Evolutionary conservation across 257 asterid genomes (phyloP).

Genomic region (Scutellaria barbata): DNA sequence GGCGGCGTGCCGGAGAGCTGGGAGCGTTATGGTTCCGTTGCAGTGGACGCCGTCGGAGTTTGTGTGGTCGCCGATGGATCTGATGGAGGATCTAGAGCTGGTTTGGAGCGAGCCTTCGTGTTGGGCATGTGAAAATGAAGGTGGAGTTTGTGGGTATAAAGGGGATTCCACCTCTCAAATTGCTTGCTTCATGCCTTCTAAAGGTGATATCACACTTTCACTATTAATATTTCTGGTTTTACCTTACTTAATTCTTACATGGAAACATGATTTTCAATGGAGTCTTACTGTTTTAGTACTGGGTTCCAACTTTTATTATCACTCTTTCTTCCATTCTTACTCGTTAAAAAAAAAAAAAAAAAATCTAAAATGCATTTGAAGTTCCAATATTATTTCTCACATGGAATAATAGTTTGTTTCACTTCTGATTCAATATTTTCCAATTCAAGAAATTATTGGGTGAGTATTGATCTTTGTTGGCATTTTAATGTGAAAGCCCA

Average conservation of each 20-base stretch:
- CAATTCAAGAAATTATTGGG: too few relatives aligned
- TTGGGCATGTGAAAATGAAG: conserved; percentile 49
- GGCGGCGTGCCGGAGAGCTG: conserved; percentile 45
- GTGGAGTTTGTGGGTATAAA: conserved; percentile 55
- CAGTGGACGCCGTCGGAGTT: conserved; percentile 38
- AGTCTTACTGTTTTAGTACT: too few relatives aligned
- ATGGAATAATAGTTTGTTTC: neutral
- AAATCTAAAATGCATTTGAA: too few relatives aligned
- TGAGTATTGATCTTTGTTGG: too few relatives aligned
- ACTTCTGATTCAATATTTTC: neutral
- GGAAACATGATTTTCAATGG: neutral
- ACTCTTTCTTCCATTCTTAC: too few relatives aligned
- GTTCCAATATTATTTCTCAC: too few relatives aligned
- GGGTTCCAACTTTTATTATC: too few relatives aligned
- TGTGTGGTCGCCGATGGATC: conserved; percentile 46
- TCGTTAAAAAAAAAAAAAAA: too few relatives aligned
- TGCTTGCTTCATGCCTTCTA: conserved; percentile 49
- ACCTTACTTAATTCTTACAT: neutral
- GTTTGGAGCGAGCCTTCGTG: conserved; percentile 58
- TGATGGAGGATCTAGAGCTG: conserved; percentile 56
- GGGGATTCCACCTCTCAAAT: conserved; percentile 39
- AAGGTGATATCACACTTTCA: conserved; percentile 37
- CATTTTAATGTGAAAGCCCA: too few relatives aligned
- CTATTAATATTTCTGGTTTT: neutral
- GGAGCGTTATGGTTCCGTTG: conserved; percentile 47